Conservation (phyloP, 2,329 filamentous ascomycete genomes). For the Aspergillus costaricaensis region DNA sequence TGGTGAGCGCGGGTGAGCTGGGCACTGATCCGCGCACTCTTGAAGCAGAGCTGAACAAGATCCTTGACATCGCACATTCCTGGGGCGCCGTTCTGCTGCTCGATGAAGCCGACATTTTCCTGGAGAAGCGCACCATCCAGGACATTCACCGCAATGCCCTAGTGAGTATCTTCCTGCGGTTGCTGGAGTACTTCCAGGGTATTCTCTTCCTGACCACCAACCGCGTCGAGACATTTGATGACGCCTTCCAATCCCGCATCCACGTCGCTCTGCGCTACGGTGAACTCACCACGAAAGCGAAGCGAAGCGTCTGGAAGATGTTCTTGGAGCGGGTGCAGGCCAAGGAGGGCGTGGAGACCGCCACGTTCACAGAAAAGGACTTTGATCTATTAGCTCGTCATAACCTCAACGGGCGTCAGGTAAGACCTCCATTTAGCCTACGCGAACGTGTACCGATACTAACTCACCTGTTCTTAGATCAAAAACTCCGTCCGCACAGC, state of each 20-base stretch:
- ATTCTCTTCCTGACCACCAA: constrained; percentile 90
- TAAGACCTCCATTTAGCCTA: constrained; percentile 33
- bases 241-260: constrained; percentile 85
- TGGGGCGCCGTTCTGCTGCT: constrained; percentile 85
- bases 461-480: constrained; percentile 58
- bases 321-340: constrained; percentile 74
- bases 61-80: constrained; percentile 79
- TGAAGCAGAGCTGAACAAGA: constrained; percentile 76
- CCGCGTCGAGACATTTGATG: constrained; percentile 81
- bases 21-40: constrained; percentile 74
- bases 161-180: constrained; percentile 81
- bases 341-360: constrained; percentile 60
- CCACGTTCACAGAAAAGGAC: constrained; percentile 59
- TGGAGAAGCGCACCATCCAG: constrained; percentile 79
- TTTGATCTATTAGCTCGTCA: constrained; percentile 66
- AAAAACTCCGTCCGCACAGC: constrained; percentile 85
- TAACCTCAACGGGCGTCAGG: constrained; percentile 69
- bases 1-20: constrained; percentile 78
- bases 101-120: constrained; percentile 82
- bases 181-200: constrained; percentile 89
- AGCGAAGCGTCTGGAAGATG: constrained; percentile 78
- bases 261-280: constrained; percentile 83
- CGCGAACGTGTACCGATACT: constrained; percentile 5
- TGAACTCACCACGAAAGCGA: constrained; percentile 69
- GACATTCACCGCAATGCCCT: constrained; percentile 84